Evolutionary conservation across 352 stramenopile species (phyloP).

Genomic region (Phytophthora agathidicida): DNA sequence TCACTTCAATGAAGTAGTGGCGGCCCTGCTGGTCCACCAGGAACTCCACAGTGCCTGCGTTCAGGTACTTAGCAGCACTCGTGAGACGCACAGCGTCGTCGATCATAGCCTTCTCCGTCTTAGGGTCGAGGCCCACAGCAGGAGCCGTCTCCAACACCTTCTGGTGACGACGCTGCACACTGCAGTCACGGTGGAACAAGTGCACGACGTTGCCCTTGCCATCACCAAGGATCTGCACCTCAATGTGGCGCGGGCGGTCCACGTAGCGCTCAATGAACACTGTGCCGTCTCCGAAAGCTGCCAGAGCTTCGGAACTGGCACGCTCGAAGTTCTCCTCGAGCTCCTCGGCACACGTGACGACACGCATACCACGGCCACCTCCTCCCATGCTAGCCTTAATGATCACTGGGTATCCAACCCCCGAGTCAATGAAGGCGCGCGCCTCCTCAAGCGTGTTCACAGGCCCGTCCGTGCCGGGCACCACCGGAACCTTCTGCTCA

Average conservation of each 20-base stretch:
- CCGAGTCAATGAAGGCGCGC: slow-evolving; percentile 89
- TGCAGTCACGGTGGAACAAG: slow-evolving; percentile 98
- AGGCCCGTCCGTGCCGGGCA: slow-evolving; percentile 90
- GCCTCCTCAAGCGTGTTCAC: slow-evolving; percentile 91
- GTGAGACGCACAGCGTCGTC: slow-evolving; percentile 92
- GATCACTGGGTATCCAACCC: slow-evolving; percentile 95
- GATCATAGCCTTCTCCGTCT: slow-evolving; percentile 93
- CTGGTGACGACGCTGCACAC: slow-evolving; percentile 97
- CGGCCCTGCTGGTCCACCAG: slow-evolving; percentile 93
- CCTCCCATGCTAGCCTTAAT: slow-evolving; percentile 98
- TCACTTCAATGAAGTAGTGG: slow-evolving; percentile 99
- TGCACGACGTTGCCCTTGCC: slow-evolving; percentile 94
- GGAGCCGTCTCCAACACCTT: slow-evolving; percentile 97
- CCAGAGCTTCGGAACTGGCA: slow-evolving; percentile 86
- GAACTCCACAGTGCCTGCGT: slow-evolving; percentile 99
- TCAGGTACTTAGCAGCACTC: slow-evolving; percentile 93
- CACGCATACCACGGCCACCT: slow-evolving; percentile 97
- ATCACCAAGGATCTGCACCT: slow-evolving; percentile 98
- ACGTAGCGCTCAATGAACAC: slow-evolving; percentile 98
- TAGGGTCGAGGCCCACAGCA: slow-evolving; percentile 80
- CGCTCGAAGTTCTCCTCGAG: slow-evolving; percentile 90
- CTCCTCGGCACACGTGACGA: slow-evolving; percentile 85
- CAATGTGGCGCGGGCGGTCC: slow-evolving; percentile 95
- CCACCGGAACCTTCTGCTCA: slow-evolving; percentile 87
- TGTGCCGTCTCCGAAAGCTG: slow-evolving; percentile 94